phyloP scores from a whole-genome alignment of 345 rosid species.

The Moricandia arvensis region DNA sequence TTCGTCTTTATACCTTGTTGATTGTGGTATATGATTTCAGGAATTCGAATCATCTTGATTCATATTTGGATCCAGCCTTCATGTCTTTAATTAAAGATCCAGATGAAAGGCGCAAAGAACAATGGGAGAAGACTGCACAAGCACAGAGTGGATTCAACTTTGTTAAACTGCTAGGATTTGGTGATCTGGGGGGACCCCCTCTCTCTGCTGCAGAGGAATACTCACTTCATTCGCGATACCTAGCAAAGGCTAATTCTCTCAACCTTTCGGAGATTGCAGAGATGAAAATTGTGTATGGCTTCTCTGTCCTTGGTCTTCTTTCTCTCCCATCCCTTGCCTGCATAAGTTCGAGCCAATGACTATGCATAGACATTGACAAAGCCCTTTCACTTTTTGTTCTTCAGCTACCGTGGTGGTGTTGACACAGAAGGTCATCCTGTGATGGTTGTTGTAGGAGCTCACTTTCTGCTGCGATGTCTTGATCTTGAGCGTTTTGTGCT shows the following conservation, averaged over 20 bases:
- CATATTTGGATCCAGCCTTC: conserved; percentile 95
- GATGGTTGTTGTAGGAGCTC: conserved; percentile 98
- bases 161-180: conserved; percentile 88
- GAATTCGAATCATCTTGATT: conserved; percentile 76
- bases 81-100: conserved; percentile 97
- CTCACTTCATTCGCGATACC: conserved; percentile 91
- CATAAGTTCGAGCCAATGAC: background rate
- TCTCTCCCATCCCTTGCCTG: conserved; percentile 9
- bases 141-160: conserved; percentile 78
- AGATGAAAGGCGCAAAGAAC: conserved; percentile 86
- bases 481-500: conserved; percentile 87
- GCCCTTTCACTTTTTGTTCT: conserved; percentile 25
- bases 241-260: conserved; percentile 88
- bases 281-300: conserved; percentile 93
- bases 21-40: conserved; percentile 44
- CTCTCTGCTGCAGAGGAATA: conserved; percentile 90
- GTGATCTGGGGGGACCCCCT: conserved; percentile 80
- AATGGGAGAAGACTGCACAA: conserved; percentile 94
- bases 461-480: conserved; percentile 89
- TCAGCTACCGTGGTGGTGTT: conserved; percentile 96
- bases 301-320: conserved; percentile 5
- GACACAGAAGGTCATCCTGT: conserved; percentile 95
- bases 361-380: conserved; percentile 17
- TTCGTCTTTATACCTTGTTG: background rate
- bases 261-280: conserved; percentile 96